Conservation (phyloP, 805 yeast genomes). For the Starmerella apis region DNA sequence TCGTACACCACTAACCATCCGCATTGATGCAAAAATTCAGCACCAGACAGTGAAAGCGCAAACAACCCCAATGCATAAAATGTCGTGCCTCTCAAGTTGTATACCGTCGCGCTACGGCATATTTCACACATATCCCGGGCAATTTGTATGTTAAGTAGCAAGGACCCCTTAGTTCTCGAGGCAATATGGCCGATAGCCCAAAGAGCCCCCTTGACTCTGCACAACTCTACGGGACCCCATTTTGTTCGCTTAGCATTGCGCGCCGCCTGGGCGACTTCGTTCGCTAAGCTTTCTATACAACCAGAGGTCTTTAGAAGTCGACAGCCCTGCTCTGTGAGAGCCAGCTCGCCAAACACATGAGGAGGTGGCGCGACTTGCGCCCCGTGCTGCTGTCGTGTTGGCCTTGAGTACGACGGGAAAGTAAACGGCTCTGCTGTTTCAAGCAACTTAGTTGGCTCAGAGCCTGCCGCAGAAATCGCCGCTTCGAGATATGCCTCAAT, state of each 20-base stretch:
- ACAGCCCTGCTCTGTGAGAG: slow-evolving; percentile 73
- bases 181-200: slow-evolving; percentile 88
- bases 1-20: slow-evolving; percentile 54
- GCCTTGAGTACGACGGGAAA: slow-evolving; percentile 17
- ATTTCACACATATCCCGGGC: slow-evolving; percentile 46
- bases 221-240: slow-evolving; percentile 32
- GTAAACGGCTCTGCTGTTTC: slow-evolving; percentile 12
- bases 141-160: slow-evolving; percentile 37
- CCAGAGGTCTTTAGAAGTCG: slow-evolving; percentile 45
- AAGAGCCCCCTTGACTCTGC: slow-evolving; percentile 56
- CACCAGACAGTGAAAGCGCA: slow-evolving; percentile 63
- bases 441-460: not conserved
- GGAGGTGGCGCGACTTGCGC: slow-evolving; percentile 34
- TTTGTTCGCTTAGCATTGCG: not conserved
- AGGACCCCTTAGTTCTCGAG: slow-evolving; percentile 57
- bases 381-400: slow-evolving; percentile 9
- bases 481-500: slow-evolving; percentile 30
- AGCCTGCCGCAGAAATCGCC: not conserved
- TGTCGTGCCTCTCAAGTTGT: slow-evolving; percentile 65
- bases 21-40: slow-evolving; percentile 71
- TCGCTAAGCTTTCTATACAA: slow-evolving; percentile 28
- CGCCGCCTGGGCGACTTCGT: slow-evolving; percentile 9
- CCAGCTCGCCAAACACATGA: slow-evolving; percentile 72
- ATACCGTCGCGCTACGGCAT: slow-evolving; percentile 39
- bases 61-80: slow-evolving; percentile 68